Base-by-base conservation (phyloP, 768 basidiomycete species). In the Trametes cinnabarina region DNA sequence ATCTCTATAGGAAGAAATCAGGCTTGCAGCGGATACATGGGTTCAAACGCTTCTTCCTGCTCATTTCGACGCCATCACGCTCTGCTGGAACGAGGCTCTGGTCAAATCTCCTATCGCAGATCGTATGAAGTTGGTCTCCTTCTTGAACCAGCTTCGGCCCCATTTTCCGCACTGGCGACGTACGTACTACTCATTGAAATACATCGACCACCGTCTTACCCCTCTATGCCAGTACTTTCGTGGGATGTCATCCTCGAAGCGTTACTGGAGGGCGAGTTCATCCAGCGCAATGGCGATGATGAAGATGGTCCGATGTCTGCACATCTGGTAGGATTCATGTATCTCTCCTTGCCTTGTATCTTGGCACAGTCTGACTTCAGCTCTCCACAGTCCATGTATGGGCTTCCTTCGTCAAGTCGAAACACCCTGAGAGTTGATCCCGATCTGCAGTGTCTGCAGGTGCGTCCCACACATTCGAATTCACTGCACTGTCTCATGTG, bases 81-180 rank as follows among this genome's bases (percentile, higher is more conserved):
- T 73, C 17, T 91, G 86, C 64, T 91, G 86, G 84, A 79, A 82
- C 52, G 86, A 88, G 63, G 76, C 79, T 6, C 65, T 91, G 25
- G 66, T 74, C 8, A 84, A 79, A 52, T 75, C 81, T 4, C 80
- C 86, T 1, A 74, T 85, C 12, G 58, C 74, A 1, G 87, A 88
- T 50, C 81, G 86, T 15, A 71, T 81, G 32, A 80, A 76, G 49
- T 74, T 91, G 11, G 73, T 83, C 15, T 75, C 78, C 9, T 91
- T 90, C 70, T 73, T 90, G 17, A 77, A 83, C 28, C 87, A 86
- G 63, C 76, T 92, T 26, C 83, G 77, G n/a, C 76, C 86, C 0
- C 80, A 87, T 70, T 86, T 90, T 69, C 79, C 86, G 17, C 68
- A 62, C 14, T 91, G 89, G 89, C 75, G 76, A 79, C 77, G 88